A percentile compares a stretch with the other conserved stretches of the same genome.
Evolutionary conservation across 441 rosid genomes (phyloP).

Genomic region (Jatropha multifida): DNA sequence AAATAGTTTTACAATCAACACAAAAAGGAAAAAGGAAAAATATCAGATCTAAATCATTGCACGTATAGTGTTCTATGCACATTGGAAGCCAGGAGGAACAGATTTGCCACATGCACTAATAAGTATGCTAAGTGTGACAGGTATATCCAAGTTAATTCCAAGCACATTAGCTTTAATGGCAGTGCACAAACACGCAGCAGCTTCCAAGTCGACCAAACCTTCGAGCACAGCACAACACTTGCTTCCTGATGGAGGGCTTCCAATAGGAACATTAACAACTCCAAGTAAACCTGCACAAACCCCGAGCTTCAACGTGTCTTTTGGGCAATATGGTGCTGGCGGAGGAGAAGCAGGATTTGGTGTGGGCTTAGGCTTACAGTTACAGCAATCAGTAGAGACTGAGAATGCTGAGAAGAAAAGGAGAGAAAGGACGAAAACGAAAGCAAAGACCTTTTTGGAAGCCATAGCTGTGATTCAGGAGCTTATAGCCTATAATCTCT

Average conservation of each 20-base stretch:
- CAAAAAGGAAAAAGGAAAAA: not conserved
- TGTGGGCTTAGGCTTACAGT: conserved; percentile 27
- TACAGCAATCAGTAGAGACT: conserved; percentile 28
- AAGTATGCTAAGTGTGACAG: conserved; percentile 33
- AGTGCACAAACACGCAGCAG: conserved; percentile 47
- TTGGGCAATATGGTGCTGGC: conserved; percentile 26
- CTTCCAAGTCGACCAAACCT: conserved; percentile 43
- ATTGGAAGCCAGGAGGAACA: conserved; percentile 42
- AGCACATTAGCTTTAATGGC: conserved; percentile 51
- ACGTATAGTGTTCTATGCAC: conserved; percentile 7
- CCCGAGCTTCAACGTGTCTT: conserved; percentile 44
- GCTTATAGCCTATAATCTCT: not conserved
- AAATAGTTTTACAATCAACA: not conserved
- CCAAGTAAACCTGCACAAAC: conserved; percentile 50
- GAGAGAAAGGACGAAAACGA: conserved; percentile 36
- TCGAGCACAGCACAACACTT: conserved; percentile 41
- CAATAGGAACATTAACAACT: conserved; percentile 28
- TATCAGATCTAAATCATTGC: not conserved
- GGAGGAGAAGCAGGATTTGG: conserved; percentile 11
- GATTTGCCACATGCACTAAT: conserved; percentile 37
- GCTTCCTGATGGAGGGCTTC: conserved; percentile 35
- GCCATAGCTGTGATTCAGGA: conserved; percentile 31
- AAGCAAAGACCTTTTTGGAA: conserved; percentile 31
- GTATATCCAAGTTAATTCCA: conserved; percentile 39
- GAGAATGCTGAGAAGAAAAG: conserved; percentile 26